These are phyloP conservation scores for Clarkia xantiana DNA, from an alignment of 345 rosid species.

Conservation along the genomic window DNA sequence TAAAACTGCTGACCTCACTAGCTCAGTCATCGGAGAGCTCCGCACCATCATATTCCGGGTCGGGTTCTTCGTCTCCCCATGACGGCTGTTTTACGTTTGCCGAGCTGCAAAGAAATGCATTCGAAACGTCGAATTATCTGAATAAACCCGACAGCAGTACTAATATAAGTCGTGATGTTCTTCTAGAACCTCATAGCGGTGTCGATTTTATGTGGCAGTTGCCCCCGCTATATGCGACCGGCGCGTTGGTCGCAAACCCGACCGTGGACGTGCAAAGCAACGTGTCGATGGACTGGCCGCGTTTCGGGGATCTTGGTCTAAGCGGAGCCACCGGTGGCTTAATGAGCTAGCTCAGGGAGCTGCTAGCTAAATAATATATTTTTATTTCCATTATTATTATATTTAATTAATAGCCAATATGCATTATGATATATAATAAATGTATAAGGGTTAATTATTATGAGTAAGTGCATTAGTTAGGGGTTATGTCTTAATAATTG, in stretches of 20 bases:
- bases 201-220: constrained; percentile 25
- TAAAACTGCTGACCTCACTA: constrained; percentile 16
- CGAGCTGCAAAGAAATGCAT: constrained; percentile 16
- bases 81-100: constrained; percentile 32
- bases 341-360: too few relatives aligned
- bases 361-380: too few relatives aligned
- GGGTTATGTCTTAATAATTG: too few relatives aligned
- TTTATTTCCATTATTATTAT: too few relatives aligned
- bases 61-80: constrained; percentile 11
- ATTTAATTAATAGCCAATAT: too few relatives aligned
- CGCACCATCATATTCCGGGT: background rate
- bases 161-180: background rate
- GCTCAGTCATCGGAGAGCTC: constrained; percentile 4
- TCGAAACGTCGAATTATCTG: constrained; percentile 11
- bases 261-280: constrained; percentile 9
- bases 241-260: constrained; percentile 7
- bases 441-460: too few relatives aligned
- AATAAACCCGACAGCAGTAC: constrained; percentile 4
- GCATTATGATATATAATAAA: too few relatives aligned
- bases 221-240: constrained; percentile 9
- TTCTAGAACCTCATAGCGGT: constrained; percentile 9
- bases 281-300: constrained; percentile 30
- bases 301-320: constrained; percentile 5
- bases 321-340: too few relatives aligned
- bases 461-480: too few relatives aligned